Conservation (phyloP, 139 green algal species). For the Pleodorina starrii region DNA sequence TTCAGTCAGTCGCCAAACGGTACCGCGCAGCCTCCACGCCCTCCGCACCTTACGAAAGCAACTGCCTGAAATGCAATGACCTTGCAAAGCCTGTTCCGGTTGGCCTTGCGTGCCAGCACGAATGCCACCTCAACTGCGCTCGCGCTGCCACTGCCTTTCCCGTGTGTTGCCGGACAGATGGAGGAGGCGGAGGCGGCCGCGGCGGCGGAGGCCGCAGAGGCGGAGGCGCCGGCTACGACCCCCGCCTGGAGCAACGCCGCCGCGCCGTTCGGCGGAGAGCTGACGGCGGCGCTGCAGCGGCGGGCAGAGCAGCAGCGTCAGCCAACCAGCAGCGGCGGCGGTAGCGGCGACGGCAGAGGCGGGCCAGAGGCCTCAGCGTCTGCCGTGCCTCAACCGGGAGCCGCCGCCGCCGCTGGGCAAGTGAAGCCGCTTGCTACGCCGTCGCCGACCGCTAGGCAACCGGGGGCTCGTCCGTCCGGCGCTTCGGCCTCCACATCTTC, state of each 20-base stretch:
- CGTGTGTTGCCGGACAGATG: background rate
- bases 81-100: no score
- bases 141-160: no score
- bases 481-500: background rate
- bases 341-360: no score
- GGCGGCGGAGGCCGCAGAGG: background rate
- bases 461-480: background rate
- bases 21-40: no score
- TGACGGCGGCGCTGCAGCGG: slow-evolving; percentile 44
- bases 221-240: background rate
- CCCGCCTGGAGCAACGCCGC: slow-evolving; percentile 20
- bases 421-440: background rate
- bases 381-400: background rate
- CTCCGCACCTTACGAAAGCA: no score
- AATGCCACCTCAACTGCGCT: no score
- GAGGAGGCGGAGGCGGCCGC: background rate
- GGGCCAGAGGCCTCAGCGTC: background rate
- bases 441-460: background rate
- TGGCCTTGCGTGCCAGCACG: no score
- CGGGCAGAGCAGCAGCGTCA: slow-evolving; percentile 22
- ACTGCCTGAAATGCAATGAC: no score
- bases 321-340: background rate
- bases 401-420: background rate
- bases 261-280: slow-evolving; percentile 57
- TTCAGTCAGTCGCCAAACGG: no score